Base-by-base conservation (phyloP, 169 alveolate species). In the Plasmodium malariae region DNA sequence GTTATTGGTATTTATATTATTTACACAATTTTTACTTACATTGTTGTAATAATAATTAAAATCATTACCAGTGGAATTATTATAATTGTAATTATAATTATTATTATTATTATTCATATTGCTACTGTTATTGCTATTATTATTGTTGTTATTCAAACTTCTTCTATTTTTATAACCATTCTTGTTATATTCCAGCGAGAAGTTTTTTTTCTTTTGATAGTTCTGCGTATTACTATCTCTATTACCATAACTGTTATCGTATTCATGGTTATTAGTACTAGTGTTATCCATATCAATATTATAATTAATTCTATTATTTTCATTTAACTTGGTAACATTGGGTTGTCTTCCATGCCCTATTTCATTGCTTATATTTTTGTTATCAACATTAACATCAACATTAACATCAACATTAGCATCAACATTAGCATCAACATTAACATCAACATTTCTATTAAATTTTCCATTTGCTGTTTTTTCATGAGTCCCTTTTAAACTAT, bases 161-260 rank as follows among this genome's bases (percentile, higher is more conserved):
- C 36, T 72, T 28, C 28, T 68, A 62, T 34, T 86, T 70, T 62
- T 70, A 36, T 86, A 40, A 26, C 54, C 55, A 14, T n/a, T 26
- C 30, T 62, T 57, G 68, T 86, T 83, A 70, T 83, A 67, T 67
- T 65, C 91, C 4, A 34, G 45, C 3, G 30, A 70, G 59, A 7
- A 51, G 37, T 86, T 86, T 51, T 71, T 74, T 43, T 45, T 74
- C 62, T 32, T 24, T 14, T 83, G 54, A 30, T 34, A 51, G 26
- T 12, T 43, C 40, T 14, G 36, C 17, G 59, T 30, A 49, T 43
- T 65, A 3, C 21, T 54, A 3, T 59, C 80, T 59, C 26, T 80
- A n/a, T 43, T 26, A 14, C 60, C 59, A 28, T 28, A 59, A 36
- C 12, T 67, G 40, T 73, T 59, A 49, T 71, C 86, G 26, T 54